Evolutionary conservation across 2,329 filamentous ascomycete species (phyloP).

Genomic region (Fusarium annulatum): DNA sequence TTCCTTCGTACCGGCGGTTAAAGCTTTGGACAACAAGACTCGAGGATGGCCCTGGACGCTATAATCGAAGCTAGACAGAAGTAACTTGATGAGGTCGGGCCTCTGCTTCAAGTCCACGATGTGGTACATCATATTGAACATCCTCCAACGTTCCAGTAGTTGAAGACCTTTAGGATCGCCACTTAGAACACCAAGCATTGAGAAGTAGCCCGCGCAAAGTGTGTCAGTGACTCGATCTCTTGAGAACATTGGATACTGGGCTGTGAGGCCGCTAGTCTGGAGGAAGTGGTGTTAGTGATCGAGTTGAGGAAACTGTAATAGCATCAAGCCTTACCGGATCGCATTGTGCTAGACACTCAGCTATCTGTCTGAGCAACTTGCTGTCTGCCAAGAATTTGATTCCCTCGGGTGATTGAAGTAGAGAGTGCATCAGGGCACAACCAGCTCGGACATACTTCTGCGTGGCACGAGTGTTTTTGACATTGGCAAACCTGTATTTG

Average conservation of each 20-base stretch:
- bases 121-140: conserved; percentile 99
- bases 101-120: conserved; percentile 92
- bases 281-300: conserved; percentile 29
- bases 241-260: conserved; percentile 89
- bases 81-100: conserved; percentile 88
- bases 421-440: conserved; percentile 85
- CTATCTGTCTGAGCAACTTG: conserved; percentile 92
- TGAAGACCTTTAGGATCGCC: conserved; percentile 83
- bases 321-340: conserved; percentile 73
- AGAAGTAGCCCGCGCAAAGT: conserved; percentile 91
- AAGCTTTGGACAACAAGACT: conserved; percentile 90
- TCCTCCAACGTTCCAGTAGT: conserved; percentile 95
- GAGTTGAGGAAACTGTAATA: not conserved
- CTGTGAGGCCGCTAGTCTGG: conserved; percentile 77
- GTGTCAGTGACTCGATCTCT: conserved; percentile 85
- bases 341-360: conserved; percentile 94
- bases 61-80: conserved; percentile 94
- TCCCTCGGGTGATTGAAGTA: conserved; percentile 88
- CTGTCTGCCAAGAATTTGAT: conserved; percentile 88
- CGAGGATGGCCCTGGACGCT: conserved; percentile 87
- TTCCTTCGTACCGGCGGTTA: conserved; percentile 90
- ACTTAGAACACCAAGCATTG: conserved; percentile 88
- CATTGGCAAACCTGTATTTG: conserved; percentile 93
- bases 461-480: conserved; percentile 89
- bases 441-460: conserved; percentile 94